Conservation (phyloP, 768 basidiomycete species). For the Naematelia encephala region DNA sequence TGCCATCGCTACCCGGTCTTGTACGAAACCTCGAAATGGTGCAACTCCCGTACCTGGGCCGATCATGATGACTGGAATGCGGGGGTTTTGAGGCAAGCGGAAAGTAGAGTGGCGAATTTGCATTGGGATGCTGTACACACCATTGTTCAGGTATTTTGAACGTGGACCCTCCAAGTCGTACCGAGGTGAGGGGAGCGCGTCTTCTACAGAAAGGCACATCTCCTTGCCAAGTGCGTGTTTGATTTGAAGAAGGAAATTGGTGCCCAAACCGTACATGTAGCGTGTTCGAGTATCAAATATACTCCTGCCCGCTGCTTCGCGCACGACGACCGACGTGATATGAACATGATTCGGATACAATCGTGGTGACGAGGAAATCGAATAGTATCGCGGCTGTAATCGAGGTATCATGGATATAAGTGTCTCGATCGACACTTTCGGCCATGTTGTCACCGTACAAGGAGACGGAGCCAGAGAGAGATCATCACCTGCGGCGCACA, state of each 20-base stretch:
- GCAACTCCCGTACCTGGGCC: conserved; percentile 64
- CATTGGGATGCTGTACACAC: not conserved
- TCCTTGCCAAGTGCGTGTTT: no score
- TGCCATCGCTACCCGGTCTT: conserved; percentile 92
- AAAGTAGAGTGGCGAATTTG: not conserved
- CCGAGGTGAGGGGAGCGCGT: no score
- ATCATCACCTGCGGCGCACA: conserved; percentile 75
- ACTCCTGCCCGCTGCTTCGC: no score
- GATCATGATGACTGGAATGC: conserved; percentile 5
- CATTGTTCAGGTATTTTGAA: not conserved
- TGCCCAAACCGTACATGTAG: no score
- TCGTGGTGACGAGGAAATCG: conserved; percentile 96
- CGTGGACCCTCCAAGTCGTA: not conserved
- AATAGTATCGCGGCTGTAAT: conserved; percentile 95
- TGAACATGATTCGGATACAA: conserved; percentile 80
- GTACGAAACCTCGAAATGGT: conserved; percentile 94
- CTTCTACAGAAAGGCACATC: no score
- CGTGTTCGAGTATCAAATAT: no score
- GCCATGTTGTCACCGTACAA: not conserved
- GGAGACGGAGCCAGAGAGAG: not conserved
- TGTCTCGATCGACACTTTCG: conserved; percentile 8
- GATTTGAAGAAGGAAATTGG: no score
- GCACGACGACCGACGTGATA: conserved; percentile 92
- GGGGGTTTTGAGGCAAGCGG: conserved; percentile 1
- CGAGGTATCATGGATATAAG: conserved; percentile 89